phyloP scores from a whole-genome alignment of 2,329 filamentous ascomycete species.

The Tolypocladium tundrense region DNA sequence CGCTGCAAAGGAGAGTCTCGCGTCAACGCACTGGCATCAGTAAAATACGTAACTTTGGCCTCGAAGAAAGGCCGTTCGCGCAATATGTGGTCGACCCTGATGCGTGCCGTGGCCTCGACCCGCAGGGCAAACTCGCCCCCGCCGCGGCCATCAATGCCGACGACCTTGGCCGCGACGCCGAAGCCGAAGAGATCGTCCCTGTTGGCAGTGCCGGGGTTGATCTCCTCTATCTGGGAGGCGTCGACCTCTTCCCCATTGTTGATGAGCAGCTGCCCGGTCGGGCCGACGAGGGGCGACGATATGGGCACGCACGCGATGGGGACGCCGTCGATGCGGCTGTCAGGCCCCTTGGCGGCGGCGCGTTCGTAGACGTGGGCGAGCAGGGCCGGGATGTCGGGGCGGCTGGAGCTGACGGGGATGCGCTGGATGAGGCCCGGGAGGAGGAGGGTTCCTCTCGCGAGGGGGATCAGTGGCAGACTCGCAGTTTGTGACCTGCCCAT shows the following conservation, averaged over 20 bases:
- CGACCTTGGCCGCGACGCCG: slow-evolving; percentile 72
- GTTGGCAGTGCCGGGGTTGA: slow-evolving; percentile 48
- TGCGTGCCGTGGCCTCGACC: slow-evolving; percentile 74
- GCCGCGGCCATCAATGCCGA: slow-evolving; percentile 65
- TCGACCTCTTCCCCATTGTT: slow-evolving; percentile 49
- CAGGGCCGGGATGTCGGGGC: slow-evolving; percentile 80
- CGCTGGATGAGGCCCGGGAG: slow-evolving; percentile 79
- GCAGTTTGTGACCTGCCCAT: slow-evolving; percentile 32
- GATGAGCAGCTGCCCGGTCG: slow-evolving; percentile 66
- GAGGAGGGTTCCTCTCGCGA: slow-evolving; percentile 71
- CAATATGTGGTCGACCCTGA: slow-evolving; percentile 54
- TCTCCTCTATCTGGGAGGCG: slow-evolving; percentile 28
- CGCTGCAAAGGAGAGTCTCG: background rate
- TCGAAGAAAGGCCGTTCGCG: slow-evolving; percentile 82
- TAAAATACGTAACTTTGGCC: slow-evolving; percentile 61
- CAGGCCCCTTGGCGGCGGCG: slow-evolving; percentile 56
- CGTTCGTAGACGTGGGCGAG: slow-evolving; percentile 77
- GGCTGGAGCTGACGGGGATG: slow-evolving; percentile 67
- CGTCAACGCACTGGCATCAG: slow-evolving; percentile 51
- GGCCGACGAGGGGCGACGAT: slow-evolving; percentile 61
- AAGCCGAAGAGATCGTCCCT: slow-evolving; percentile 71
- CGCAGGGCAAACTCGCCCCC: slow-evolving; percentile 71
- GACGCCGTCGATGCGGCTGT: slow-evolving; percentile 54
- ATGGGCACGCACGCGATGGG: slow-evolving; percentile 83
- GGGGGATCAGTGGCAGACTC: slow-evolving; percentile 66